Base-by-base conservation (phyloP, 257 asterid species). In the Henckelia pumila region DNA sequence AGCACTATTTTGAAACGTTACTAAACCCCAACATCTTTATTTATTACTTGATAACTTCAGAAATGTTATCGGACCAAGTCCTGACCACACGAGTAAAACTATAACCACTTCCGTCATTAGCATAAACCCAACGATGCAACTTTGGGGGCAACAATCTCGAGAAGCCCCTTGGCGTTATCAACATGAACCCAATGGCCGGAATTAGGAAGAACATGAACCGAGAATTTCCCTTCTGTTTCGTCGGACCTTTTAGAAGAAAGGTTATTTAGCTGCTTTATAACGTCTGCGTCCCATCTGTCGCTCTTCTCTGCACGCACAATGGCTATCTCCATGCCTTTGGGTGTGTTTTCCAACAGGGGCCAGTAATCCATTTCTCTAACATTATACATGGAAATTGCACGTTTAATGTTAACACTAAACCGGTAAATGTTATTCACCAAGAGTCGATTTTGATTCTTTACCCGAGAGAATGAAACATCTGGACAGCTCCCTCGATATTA, bases 161-260 rank as follows among this genome's bases (percentile, higher is more conserved):
- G 86, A 79, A 94, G 95, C 20, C 97, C 97, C 64, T 84, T 90
- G 3, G 99, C 96, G 67, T 94, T 94, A 59, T 94, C 99, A 17
- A 86, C 93, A 71, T 94, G 99, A 86, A 94, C 97, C 99, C 97
- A 94, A 63, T 88, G 97, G 14, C 97, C 99, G 0, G 99, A 81
- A 44, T 86, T 84, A 25, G 91, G 95, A 57, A 94, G 92, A 66
- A 91, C 78, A 68, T 88, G 85, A 76, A 81, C 70, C 1, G 83
- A 83, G 60, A 88, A 72, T 71, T 78, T 85, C 70, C 95, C 96
- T 62, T 77, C 86, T 32, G 62, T 68, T 79, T 73, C 85, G 77
- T 64, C 73, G 11, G 24, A 70, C 58, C 73, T 71, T 65, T 69
- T 79, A 21, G 86, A 64, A 37, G 78, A 77, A 28, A 85, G 53